Conservation (phyloP, 2,329 filamentous ascomycete genomes). For the Parascedosporium putredinis region DNA sequence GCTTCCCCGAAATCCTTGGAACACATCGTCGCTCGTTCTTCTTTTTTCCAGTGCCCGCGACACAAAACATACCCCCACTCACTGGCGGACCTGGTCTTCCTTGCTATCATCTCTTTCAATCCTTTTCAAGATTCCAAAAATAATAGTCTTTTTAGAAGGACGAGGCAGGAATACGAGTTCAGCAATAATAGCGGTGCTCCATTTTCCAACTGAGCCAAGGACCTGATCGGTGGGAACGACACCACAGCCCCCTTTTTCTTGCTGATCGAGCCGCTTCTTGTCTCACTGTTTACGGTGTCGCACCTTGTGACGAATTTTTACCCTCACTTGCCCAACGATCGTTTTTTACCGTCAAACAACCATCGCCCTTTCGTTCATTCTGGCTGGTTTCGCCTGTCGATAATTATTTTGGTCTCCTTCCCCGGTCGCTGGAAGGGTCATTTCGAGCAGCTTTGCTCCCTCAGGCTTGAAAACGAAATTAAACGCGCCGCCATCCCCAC, state of each 20-base stretch:
- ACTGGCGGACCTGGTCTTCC: neutral
- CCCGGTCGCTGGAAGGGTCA: neutral
- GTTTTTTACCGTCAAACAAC: neutral
- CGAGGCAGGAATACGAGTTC: neutral
- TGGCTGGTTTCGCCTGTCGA: neutral
- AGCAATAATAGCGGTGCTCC: no score
- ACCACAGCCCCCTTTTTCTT: neutral
- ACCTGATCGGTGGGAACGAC: no score
- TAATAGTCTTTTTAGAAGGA: neutral
- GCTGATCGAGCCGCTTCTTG: neutral
- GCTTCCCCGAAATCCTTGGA: neutral
- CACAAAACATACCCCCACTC: neutral
- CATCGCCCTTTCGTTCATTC: neutral
- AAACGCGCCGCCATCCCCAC: neutral
- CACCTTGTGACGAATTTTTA: neutral
- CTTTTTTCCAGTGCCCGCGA: no score
- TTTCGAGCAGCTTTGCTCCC: neutral
- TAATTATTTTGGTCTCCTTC: neutral
- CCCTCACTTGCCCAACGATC: neutral
- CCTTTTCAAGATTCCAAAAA: neutral
- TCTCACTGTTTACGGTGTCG: neutral
- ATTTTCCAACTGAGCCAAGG: no score
- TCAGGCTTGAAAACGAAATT: neutral
- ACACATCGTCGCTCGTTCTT: constrained; percentile 6
- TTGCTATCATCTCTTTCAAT: neutral